These are phyloP conservation scores for Zalaria obscura DNA, from an alignment of 2,329 filamentous ascomycete genomes.

Conservation along the genomic window DNA sequence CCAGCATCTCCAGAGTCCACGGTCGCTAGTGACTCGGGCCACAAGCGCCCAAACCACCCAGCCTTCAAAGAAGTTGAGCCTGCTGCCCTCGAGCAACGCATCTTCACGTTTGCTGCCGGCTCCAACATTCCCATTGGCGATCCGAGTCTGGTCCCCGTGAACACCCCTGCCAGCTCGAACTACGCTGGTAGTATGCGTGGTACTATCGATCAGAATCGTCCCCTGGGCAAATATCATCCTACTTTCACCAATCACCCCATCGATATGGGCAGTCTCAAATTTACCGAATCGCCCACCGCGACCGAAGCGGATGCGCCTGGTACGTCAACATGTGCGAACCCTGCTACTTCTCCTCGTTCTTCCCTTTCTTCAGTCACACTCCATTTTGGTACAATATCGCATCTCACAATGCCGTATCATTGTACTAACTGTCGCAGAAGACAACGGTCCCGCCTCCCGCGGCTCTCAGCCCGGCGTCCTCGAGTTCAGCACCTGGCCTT, in stretches of 20 bases:
- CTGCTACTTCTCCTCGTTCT: too few relatives aligned
- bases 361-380: too few relatives aligned
- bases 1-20: neutral
- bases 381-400: too few relatives aligned
- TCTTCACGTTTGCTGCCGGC: neutral
- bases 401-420: too few relatives aligned
- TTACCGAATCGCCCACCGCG: neutral
- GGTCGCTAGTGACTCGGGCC: neutral
- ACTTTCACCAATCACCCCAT: neutral
- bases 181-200: neutral
- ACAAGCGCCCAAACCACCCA: neutral
- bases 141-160: neutral
- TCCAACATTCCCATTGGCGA: too few relatives aligned
- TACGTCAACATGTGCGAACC: too few relatives aligned
- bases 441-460: neutral
- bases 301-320: too few relatives aligned
- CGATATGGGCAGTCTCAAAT: neutral
- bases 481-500: conserved; percentile 17
- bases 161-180: neutral
- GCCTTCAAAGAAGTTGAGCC: neutral
- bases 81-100: neutral
- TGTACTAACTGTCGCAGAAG: neutral
- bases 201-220: too few relatives aligned
- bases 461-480: neutral
- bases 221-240: too few relatives aligned